Evolutionary conservation across 345 rosid species (phyloP).

Genomic region (Firmiana major): DNA sequence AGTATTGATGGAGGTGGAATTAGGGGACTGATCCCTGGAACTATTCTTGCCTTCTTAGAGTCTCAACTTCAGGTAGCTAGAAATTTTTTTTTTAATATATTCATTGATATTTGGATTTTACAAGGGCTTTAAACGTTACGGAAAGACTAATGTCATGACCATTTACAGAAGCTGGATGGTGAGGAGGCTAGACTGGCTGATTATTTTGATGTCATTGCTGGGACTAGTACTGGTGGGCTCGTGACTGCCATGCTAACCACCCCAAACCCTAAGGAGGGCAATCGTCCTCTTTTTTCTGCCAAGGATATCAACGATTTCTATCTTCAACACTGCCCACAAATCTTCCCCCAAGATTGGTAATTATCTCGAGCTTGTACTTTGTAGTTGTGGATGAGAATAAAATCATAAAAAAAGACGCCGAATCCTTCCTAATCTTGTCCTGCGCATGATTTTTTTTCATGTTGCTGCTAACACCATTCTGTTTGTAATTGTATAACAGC

Average conservation of each 20-base stretch:
- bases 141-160: too few relatives aligned
- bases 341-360: constrained; percentile 36
- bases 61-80: constrained; percentile 57
- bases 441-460: too few relatives aligned
- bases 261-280: constrained; percentile 42
- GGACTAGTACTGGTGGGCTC: too few relatives aligned
- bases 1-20: constrained; percentile 83
- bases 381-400: background rate
- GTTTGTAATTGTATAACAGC: background rate
- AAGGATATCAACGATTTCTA: constrained; percentile 21
- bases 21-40: constrained; percentile 64
- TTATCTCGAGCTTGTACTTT: background rate
- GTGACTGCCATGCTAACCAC: constrained; percentile 47
- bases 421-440: too few relatives aligned
- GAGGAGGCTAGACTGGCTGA: too few relatives aligned
- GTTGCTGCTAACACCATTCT: background rate
- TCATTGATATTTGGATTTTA: background rate
- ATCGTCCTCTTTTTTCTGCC: constrained; percentile 36
- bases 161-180: too few relatives aligned
- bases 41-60: constrained; percentile 58
- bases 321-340: constrained; percentile 32
- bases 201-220: too few relatives aligned
- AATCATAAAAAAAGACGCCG: too few relatives aligned
- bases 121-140: too few relatives aligned
- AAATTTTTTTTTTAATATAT: background rate